Conservation (phyloP, 2,329 filamentous ascomycete genomes). For the Sclerotinia spermophila region DNA sequence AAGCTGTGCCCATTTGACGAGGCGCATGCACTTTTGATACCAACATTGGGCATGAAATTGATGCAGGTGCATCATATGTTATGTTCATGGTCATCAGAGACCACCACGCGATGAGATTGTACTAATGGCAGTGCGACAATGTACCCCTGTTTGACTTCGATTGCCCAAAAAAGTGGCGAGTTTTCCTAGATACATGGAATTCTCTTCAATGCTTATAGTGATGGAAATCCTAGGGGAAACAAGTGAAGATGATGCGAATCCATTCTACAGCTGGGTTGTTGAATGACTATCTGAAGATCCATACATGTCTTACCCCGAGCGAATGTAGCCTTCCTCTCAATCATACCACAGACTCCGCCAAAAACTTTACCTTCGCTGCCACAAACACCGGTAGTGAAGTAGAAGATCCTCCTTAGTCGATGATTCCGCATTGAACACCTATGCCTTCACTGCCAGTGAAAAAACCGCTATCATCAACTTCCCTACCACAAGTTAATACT, state of each 20-base stretch:
- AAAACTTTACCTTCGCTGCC: slow-evolving; percentile 4
- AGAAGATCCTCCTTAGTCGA: slow-evolving; percentile 6
- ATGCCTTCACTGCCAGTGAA: neutral
- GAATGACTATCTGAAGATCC: neutral
- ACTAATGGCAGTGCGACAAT: neutral
- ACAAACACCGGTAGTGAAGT: slow-evolving; percentile 12
- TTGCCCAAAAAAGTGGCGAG: neutral
- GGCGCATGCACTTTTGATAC: slow-evolving; percentile 19
- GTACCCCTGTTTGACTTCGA: slow-evolving; percentile 3
- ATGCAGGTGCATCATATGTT: neutral
- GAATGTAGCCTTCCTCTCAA: slow-evolving; percentile 16
- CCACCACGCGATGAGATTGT: neutral
- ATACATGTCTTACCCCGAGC: neutral
- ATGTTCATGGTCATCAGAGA: slow-evolving; percentile 5
- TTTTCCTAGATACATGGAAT: neutral
- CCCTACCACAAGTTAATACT: neutral
- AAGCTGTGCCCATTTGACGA: slow-evolving; percentile 18
- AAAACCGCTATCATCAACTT: neutral
- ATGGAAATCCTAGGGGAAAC: neutral
- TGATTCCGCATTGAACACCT: slow-evolving; percentile 4
- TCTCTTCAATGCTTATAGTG: neutral
- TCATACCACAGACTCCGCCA: slow-evolving; percentile 17
- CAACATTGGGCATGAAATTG: neutral
- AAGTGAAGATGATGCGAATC: neutral
- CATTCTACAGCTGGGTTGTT: neutral